Conservation (phyloP, 495 filamentous ascomycete species). For the Aspergillus indologenus region DNA sequence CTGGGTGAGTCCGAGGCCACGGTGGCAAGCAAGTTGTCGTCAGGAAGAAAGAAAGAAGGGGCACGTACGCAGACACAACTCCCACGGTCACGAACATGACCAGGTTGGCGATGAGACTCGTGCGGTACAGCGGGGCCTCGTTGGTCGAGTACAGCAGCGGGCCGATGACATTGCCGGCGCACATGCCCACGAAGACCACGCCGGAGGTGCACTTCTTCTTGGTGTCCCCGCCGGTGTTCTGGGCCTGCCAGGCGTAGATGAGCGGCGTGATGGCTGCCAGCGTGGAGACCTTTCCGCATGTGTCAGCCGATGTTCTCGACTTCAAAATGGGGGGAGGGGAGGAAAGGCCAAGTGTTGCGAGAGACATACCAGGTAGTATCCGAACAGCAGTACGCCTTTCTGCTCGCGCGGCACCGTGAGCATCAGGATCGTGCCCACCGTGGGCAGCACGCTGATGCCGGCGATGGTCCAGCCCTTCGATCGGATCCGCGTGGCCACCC, state of each 20-base stretch:
- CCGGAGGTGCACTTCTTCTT: conserved; percentile 27
- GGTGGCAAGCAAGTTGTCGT: neutral
- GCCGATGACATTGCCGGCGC: conserved; percentile 27
- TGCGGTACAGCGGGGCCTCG: conserved; percentile 25
- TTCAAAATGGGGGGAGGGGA: too few relatives aligned
- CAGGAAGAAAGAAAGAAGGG: neutral
- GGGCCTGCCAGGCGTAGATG: conserved; percentile 29
- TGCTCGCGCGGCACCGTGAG: conserved; percentile 22
- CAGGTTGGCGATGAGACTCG: conserved; percentile 27
- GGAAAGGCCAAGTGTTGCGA: too few relatives aligned
- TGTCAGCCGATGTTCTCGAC: neutral
- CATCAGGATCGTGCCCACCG: conserved; percentile 24
- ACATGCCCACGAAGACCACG: conserved; percentile 24
- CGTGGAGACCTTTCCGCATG: conserved; percentile 20
- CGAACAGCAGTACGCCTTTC: conserved; percentile 27
- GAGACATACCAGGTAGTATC: conserved; percentile 24
- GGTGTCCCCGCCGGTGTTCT: conserved; percentile 32
- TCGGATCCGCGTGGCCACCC: conserved; percentile 36
- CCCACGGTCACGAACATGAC: conserved; percentile 25
- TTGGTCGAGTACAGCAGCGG: conserved; percentile 25
- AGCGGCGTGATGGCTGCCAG: conserved; percentile 28
- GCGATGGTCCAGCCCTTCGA: conserved; percentile 23
- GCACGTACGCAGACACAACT: conserved; percentile 21
- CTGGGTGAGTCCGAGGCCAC: too few relatives aligned
- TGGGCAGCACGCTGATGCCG: conserved; percentile 13